Base-by-base conservation (phyloP, 208 protist species). In the Novymonas esmeraldas region DNA sequence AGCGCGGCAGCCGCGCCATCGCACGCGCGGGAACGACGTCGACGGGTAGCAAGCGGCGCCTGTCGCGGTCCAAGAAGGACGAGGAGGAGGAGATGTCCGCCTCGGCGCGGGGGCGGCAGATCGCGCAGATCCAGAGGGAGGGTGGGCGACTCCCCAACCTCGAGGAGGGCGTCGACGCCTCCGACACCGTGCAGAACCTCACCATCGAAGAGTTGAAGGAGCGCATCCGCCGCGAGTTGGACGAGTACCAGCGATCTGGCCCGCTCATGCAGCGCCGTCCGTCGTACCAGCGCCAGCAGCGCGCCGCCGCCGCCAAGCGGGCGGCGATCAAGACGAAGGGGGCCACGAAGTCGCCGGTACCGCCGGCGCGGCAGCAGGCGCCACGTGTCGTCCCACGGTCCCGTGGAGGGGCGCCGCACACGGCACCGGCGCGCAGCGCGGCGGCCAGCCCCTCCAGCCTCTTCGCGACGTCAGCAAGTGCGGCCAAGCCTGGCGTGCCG, bases 171-270 rank as follows among this genome's bases (percentile, higher is more conserved):
- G 54, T 86, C 24, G 79, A 84, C 51, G 68, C 76, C 41, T 34
- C 63, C 33, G 83, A 89, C 69, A 67, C 70, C 31, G 45, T 71
- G 33, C 72, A 85, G 56, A 61, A 86, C 57, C 57, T 78, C 4
- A 60, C 81, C 10, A 61, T 92, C 34, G 75, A 64, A 13, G 81
- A 73, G 36, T 68, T 89, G 5, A 81, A 87, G 62, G 55, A 13
- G 29, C 86, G 86, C 75, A 89, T 92, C 56, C 82, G 69, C 45
- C 70, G 66, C 39, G 86, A 92, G 62, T 63, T 92, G 63, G 78
- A 89, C 54, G 80, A 87, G 65, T 92, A 92, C 71, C 75, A 76
- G 45, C 71, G 65, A 64, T 67, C 71, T 59, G 70, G 79, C 13
- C 77, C 81, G 2, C 63, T 83, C 39, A 83, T 87, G 69, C 52